Base-by-base conservation (phyloP, 2,329 filamentous ascomycete species). In the Fusarium temperatum region DNA sequence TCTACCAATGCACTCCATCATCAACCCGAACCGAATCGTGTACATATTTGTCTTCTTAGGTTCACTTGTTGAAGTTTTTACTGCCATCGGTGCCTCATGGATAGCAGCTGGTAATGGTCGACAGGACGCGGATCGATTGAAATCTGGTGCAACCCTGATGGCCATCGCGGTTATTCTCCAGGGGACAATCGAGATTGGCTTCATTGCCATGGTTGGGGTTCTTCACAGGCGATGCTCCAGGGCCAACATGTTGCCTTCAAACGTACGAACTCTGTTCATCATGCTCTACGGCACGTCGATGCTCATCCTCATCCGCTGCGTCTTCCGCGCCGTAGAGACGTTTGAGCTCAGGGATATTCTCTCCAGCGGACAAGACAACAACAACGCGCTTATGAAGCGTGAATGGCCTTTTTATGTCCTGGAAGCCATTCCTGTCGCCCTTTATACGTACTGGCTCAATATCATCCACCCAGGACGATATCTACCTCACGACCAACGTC, bases 141-240 rank as follows among this genome's bases (percentile, higher is more conserved):
- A 83, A 5, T 82, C 83, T 0, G 90, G 90, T 1, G 90, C 91
- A 67, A 83, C 86, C 0, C 78, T 91, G 3, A 83, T 92, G 54
- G 85, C 78, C 0, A 84, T 86, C 28, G 86, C 87, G 32, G 85
- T 91, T 17, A 77, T 83, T 1, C 68, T 89, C 17, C 76, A 78
- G 48, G 76, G 48, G 1, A 35, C 66, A 9, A 71, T 78, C 11
- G 76, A 78, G 32, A 13, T 76, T 32, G 76, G 45, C 22, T 78
- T 78, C 22, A 78, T 78, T 18, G 38, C 35, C 35, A 62, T 78
- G 66, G 75, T 75, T 1, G 74, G 56, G 2, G 55, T 76, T 35
- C 66, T 78, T 14, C 73, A 78, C 26, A 55, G 48, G 8, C 70
- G 76, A 24, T 76, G 74, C 32, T 59, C 64, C 4, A 60, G 53